Conservation (phyloP, 805 yeast genomes). For the Pichia sporocuriosa region DNA sequence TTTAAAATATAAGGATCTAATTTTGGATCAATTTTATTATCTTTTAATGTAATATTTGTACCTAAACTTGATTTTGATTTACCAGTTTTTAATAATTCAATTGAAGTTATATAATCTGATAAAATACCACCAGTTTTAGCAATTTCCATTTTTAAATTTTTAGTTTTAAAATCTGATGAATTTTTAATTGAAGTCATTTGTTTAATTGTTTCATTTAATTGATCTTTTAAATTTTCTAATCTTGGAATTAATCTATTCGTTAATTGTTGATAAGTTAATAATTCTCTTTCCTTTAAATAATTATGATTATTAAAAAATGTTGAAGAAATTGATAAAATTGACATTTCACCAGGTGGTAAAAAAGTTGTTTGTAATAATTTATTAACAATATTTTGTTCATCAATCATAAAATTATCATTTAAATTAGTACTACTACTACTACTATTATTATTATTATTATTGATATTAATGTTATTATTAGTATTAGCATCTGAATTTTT, state of each 20-base stretch:
- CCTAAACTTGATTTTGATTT: slow-evolving; percentile 29
- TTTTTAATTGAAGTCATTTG: slow-evolving; percentile 47
- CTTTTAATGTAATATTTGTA: slow-evolving; percentile 20
- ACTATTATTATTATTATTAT: neutral
- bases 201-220: slow-evolving; percentile 45
- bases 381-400: slow-evolving; percentile 25
- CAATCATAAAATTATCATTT: neutral
- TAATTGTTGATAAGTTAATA: slow-evolving; percentile 45
- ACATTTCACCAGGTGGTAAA: slow-evolving; percentile 31
- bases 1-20: slow-evolving; percentile 61
- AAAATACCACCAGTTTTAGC: slow-evolving; percentile 55
- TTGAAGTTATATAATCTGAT: slow-evolving; percentile 39
- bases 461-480: neutral
- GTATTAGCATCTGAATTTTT: slow-evolving; percentile 15
- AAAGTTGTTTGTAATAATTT: slow-evolving; percentile 45
- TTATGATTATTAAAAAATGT: slow-evolving; percentile 29
- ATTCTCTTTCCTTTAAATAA: slow-evolving; percentile 36
- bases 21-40: slow-evolving; percentile 21
- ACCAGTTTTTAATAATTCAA: slow-evolving; percentile 35
- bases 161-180: slow-evolving; percentile 47
- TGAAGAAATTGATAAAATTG: slow-evolving; percentile 31
- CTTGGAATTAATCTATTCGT: slow-evolving; percentile 44
- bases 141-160: slow-evolving; percentile 52
- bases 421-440: neutral
- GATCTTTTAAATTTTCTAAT: slow-evolving; percentile 48